Percentiles rank a stretch among this genome's conserved stretches.
These are phyloP conservation scores for Colletotrichum cordylinicola DNA, from an alignment of 2,329 filamentous ascomycete genomes.

Conservation along the genomic window DNA sequence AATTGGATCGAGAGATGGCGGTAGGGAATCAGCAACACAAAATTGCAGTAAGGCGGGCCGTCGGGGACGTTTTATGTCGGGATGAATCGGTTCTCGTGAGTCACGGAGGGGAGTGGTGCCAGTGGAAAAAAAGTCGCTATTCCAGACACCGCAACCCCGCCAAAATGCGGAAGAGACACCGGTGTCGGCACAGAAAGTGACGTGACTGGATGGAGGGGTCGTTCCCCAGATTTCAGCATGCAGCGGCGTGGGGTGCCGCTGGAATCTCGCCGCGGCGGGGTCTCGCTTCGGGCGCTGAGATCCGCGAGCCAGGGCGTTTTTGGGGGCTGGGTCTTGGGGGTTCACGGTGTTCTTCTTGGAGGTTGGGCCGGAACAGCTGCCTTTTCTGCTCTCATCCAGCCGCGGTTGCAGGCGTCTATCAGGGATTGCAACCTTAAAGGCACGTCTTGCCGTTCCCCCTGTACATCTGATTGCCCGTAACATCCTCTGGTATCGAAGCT, in stretches of 20 bases:
- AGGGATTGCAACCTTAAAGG: conserved; percentile 19
- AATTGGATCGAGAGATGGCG: not conserved
- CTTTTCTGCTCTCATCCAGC: not conserved
- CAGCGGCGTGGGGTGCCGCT: conserved; percentile 13
- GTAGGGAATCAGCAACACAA: not conserved
- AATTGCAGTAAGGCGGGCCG: not conserved
- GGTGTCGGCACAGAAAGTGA: conserved; percentile 18
- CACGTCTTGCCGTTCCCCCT: conserved; percentile 1
- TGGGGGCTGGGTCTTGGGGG: not conserved
- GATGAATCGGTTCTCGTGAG: not conserved
- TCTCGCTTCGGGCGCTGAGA: not conserved
- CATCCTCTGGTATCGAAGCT: conserved; percentile 3
- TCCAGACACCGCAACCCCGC: conserved; percentile 21
- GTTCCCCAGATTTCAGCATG: conserved; percentile 7
- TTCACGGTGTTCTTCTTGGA: not conserved
- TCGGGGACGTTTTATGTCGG: not conserved
- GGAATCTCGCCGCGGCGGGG: conserved; percentile 3
- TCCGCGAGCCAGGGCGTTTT: not conserved
- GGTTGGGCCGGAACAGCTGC: not conserved
- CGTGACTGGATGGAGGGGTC: conserved; percentile 22
- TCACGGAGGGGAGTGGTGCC: conserved; percentile 9
- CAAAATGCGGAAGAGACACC: conserved; percentile 15
- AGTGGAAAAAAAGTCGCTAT: conserved; percentile 15
- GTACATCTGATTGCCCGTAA: not conserved
- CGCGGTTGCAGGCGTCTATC: not conserved